Conservation (phyloP, 2,329 filamentous ascomycete genomes). For the Aspergillus sergii region DNA sequence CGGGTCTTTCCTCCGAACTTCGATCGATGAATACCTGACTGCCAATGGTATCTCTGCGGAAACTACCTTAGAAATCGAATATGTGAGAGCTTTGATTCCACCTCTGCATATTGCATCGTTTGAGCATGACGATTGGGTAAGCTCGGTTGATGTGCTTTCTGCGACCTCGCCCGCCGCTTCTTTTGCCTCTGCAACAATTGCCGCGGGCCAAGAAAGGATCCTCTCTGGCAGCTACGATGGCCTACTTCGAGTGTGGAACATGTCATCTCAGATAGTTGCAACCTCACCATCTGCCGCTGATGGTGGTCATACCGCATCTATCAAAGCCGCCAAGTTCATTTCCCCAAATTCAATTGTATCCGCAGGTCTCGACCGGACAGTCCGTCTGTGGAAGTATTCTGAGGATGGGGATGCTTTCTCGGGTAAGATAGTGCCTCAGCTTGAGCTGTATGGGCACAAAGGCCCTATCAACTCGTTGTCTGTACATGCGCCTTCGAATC, state of each 20-base stretch:
- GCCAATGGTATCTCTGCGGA: constrained; percentile 86
- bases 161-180: constrained; percentile 61
- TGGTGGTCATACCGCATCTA: constrained; percentile 73
- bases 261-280: constrained; percentile 80
- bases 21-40: constrained; percentile 86
- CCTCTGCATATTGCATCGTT: constrained; percentile 89
- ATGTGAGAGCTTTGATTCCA: constrained; percentile 87
- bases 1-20: constrained; percentile 85
- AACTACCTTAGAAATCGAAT: constrained; percentile 84
- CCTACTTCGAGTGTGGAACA: constrained; percentile 84
- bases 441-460: constrained; percentile 84
- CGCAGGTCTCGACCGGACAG: constrained; percentile 78
- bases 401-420: constrained; percentile 65
- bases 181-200: constrained; percentile 55
- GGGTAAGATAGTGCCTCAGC: constrained; percentile 66
- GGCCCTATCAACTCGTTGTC: constrained; percentile 73
- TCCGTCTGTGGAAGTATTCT: constrained; percentile 87
- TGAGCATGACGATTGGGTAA: constrained; percentile 97
- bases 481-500: constrained; percentile 71
- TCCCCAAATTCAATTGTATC: constrained; percentile 78
- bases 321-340: constrained; percentile 84
- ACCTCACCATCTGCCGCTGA: constrained; percentile 68
- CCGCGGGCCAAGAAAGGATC: constrained; percentile 68
- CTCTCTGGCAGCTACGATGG: constrained; percentile 96
- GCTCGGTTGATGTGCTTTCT: constrained; percentile 80